Evolutionary conservation across 2,329 filamentous ascomycete genomes (phyloP).

Genomic region (Aspergillus pseudotamarii): DNA sequence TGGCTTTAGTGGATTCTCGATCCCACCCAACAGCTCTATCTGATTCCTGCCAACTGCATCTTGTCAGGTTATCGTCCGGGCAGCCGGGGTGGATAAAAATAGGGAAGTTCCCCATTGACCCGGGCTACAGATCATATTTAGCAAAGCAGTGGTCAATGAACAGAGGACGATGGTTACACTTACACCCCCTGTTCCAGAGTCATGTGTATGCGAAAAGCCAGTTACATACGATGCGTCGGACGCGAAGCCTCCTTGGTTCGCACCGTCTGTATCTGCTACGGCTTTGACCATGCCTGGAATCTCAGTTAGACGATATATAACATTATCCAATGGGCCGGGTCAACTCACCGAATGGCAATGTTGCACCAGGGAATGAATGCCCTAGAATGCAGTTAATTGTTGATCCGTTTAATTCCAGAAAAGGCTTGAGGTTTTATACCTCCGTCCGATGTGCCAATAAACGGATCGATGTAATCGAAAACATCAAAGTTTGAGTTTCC

Average conservation of each 20-base stretch:
- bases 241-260: not conserved
- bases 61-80: not conserved
- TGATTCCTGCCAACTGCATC: not conserved
- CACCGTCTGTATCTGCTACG: not conserved
- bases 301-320: too few relatives aligned
- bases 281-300: too few relatives aligned
- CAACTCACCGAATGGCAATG: too few relatives aligned
- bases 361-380: too few relatives aligned
- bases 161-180: rapidly evolving
- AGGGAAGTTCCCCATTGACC: not conserved
- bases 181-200: not conserved
- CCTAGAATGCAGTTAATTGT: too few relatives aligned
- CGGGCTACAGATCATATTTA: not conserved
- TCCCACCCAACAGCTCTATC: not conserved
- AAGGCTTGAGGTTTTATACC: too few relatives aligned
- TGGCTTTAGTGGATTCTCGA: too few relatives aligned
- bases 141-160: not conserved
- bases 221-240: not conserved
- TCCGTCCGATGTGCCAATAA: too few relatives aligned
- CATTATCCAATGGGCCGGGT: too few relatives aligned
- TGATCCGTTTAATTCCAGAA: too few relatives aligned
- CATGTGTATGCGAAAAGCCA: not conserved
- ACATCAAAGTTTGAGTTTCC: too few relatives aligned
- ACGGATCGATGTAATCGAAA: too few relatives aligned
- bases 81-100: not conserved